These are phyloP conservation scores for Cadophora luteo-olivacea DNA, from an alignment of 2,329 filamentous ascomycete species.

Conservation along the genomic window DNA sequence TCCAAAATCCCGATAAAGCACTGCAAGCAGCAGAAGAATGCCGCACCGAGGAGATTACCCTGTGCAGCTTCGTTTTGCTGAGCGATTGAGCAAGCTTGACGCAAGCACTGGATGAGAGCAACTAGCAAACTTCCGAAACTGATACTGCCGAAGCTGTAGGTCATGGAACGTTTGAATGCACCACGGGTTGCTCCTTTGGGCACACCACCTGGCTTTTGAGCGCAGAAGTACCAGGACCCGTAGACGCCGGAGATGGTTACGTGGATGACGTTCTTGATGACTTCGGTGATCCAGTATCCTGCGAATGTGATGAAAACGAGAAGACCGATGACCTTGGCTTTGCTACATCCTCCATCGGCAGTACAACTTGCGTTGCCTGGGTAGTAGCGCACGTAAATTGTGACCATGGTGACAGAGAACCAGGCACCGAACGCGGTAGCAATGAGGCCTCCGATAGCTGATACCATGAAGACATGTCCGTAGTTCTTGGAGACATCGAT, in stretches of 20 bases:
- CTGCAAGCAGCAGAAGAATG: conserved; percentile 76
- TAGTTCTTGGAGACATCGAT: conserved; percentile 85
- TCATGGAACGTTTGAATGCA: conserved; percentile 81
- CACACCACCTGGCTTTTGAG: conserved; percentile 65
- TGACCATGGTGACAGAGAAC: conserved; percentile 85
- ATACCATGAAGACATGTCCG: conserved; percentile 87
- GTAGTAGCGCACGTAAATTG: conserved; percentile 84
- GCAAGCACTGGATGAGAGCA: conserved; percentile 83
- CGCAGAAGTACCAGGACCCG: conserved; percentile 90
- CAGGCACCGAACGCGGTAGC: conserved; percentile 81
- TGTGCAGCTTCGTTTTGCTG: conserved; percentile 67
- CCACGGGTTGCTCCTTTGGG: conserved; percentile 82
- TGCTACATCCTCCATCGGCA: conserved; percentile 62
- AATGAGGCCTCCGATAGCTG: conserved; percentile 79
- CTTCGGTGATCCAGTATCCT: conserved; percentile 93
- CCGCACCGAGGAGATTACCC: conserved; percentile 71
- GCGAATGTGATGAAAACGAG: conserved; percentile 89
- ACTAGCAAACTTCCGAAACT: conserved; percentile 85
- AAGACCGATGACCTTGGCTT: conserved; percentile 80
- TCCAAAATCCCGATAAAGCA: conserved; percentile 81
- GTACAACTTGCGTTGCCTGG: conserved; percentile 60
- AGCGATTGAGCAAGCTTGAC: conserved; percentile 83
- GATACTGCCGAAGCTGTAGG: conserved; percentile 93
- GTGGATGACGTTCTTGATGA: conserved; percentile 92
- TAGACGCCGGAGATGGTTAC: conserved; percentile 88